These are phyloP conservation scores for Tetratostichococcus sp. DNA, from an alignment of 139 green algal species.

Conservation along the genomic window DNA sequence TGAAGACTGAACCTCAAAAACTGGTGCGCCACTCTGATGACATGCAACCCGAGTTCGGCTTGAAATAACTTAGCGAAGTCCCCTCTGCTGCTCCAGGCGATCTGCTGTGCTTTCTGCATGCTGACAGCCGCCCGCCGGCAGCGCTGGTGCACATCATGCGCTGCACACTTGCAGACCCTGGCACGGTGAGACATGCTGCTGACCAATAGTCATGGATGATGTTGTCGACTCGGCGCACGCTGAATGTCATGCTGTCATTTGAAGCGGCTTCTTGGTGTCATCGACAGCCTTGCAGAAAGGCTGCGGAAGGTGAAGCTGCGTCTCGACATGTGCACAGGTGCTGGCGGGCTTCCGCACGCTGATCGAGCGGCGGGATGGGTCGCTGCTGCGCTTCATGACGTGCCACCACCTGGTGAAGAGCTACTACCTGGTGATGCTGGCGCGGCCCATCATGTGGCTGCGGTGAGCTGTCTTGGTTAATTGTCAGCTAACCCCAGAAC, in stretches of 20 bases:
- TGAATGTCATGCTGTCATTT: too few species aligned
- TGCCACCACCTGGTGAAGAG: slow-evolving; percentile 57
- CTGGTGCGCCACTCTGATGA: background rate
- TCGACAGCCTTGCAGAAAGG: too few species aligned
- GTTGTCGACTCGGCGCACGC: too few species aligned
- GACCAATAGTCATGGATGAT: too few species aligned
- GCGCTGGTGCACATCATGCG: slow-evolving; percentile 33
- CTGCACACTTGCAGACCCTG: slow-evolving; percentile 10
- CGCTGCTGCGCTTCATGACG: slow-evolving; percentile 42
- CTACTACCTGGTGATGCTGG: slow-evolving; percentile 49
- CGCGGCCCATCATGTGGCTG: slow-evolving; percentile 46
- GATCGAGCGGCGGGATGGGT: slow-evolving; percentile 12
- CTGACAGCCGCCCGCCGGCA: slow-evolving; percentile 36
- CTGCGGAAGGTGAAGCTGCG: too few species aligned
- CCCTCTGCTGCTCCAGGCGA: slow-evolving; percentile 8
- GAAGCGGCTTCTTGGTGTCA: too few species aligned
- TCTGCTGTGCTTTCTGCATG: slow-evolving; percentile 49
- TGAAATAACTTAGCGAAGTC: background rate
- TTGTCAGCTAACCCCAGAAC: background rate
- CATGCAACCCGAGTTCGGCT: background rate
- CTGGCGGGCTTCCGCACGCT: slow-evolving; percentile 52
- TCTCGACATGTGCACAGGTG: slow-evolving; percentile 32
- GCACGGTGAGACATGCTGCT: too few species aligned
- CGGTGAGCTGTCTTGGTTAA: background rate
- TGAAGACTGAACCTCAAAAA: slow-evolving; percentile 8